Percentiles rank a stretch among this genome's conserved stretches.
Conservation (phyloP, 129 eudicot genomes). For the Calendula officinalis region DNA sequence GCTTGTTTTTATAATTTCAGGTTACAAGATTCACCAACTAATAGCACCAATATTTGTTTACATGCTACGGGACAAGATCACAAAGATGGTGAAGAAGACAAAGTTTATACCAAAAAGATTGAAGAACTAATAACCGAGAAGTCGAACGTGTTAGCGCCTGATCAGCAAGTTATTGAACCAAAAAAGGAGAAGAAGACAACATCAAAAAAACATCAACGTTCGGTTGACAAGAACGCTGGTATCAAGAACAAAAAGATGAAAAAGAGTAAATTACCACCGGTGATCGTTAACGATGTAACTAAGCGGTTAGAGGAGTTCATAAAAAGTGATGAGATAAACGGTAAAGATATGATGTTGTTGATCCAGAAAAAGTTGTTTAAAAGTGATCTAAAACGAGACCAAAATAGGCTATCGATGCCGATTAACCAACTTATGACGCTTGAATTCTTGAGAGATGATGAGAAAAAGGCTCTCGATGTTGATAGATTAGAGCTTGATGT, state of each 20-base stretch:
- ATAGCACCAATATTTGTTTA: too few species aligned
- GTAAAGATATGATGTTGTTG: constrained; percentile 14
- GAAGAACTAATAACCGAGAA: background rate
- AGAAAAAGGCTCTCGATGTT: background rate
- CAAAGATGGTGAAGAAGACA: background rate
- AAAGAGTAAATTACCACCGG: background rate
- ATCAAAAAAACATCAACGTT: background rate
- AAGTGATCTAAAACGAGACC: background rate
- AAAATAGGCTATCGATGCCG: constrained; percentile 26
- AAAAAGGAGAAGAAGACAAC: background rate
- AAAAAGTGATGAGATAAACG: constrained; percentile 8
- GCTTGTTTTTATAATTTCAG: too few species aligned
- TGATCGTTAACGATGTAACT: background rate
- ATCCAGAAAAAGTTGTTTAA: constrained; percentile 3
- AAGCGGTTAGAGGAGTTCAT: constrained; percentile 13
- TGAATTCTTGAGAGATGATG: constrained; percentile 17
- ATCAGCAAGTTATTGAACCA: background rate
- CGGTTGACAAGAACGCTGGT: background rate
- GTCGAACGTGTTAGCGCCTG: background rate
- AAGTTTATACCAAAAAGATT: background rate
- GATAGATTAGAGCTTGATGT: constrained; percentile 2
- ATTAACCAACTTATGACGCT: background rate
- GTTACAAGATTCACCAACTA: too few species aligned
- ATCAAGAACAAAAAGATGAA: background rate
- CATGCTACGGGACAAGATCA: too few species aligned